phyloP scores from a whole-genome alignment of 177 flowering plant species.

The Telopea speciosissima region DNA sequence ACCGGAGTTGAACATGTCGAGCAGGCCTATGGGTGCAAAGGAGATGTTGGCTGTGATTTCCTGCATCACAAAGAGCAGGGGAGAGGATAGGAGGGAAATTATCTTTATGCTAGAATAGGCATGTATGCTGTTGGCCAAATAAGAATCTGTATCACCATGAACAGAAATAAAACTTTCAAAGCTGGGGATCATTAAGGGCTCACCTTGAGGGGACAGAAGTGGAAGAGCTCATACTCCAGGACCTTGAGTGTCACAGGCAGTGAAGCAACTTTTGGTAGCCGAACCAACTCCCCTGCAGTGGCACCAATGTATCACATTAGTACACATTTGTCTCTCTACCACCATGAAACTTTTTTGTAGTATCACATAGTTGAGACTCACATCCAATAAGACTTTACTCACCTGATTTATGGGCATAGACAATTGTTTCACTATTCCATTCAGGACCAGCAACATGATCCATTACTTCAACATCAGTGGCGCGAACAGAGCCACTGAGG shows the following conservation, averaged over 20 bases:
- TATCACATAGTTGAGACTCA: not conserved
- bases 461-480: slow-evolving; percentile 58
- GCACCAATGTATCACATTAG: not conserved
- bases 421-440: slow-evolving; percentile 65
- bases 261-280: slow-evolving; percentile 66
- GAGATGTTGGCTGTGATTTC: slow-evolving; percentile 50
- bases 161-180: too few relatives aligned
- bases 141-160: too few relatives aligned
- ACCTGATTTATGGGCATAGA: slow-evolving; percentile 60
- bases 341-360: not conserved
- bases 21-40: slow-evolving; percentile 76
- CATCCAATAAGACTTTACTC: not conserved
- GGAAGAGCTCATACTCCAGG: slow-evolving; percentile 78
- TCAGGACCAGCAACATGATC: slow-evolving; percentile 52
- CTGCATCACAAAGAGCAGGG: slow-evolving; percentile 31
- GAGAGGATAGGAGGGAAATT: slow-evolving; percentile 26
- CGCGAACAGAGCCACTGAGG: slow-evolving; percentile 50
- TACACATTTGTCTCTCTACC: not conserved
- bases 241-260: slow-evolving; percentile 79
- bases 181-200: not conserved
- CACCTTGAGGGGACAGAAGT: slow-evolving; percentile 67
- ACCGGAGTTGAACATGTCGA: slow-evolving; percentile 73
- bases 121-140: too few relatives aligned
- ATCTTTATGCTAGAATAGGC: too few relatives aligned
- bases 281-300: slow-evolving; percentile 55